phyloP scores from a whole-genome alignment of 139 green algal species.

The Closterium sp. region DNA sequence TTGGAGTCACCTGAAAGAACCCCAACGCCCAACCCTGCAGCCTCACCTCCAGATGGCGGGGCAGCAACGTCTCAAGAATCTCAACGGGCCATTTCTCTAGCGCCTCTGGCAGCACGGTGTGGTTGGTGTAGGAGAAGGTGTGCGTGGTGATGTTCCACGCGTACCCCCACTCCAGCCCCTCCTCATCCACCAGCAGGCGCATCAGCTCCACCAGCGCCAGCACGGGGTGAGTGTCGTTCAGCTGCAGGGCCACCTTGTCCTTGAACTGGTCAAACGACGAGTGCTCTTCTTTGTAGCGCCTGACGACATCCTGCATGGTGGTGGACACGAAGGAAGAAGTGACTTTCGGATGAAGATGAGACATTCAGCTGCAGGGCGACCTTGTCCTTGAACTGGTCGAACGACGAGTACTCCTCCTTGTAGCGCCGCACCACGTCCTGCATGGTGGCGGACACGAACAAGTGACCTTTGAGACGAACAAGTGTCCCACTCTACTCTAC shows the following conservation, averaged over 20 bases:
- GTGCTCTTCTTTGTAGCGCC: slow-evolving; percentile 54
- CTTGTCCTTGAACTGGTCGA: too few relatives aligned
- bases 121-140: slow-evolving; percentile 98
- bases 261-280: slow-evolving; percentile 66
- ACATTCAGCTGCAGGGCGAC: too few relatives aligned
- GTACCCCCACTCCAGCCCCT: slow-evolving; percentile 89
- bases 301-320: slow-evolving; percentile 79
- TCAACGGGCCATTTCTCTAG: slow-evolving; percentile 79
- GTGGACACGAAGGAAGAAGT: too few relatives aligned
- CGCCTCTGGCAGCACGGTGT: slow-evolving; percentile 97
- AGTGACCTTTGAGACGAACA: too few relatives aligned
- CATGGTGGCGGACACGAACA: too few relatives aligned
- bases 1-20: too few relatives aligned
- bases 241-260: slow-evolving; percentile 71
- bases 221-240: slow-evolving; percentile 66
- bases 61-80: slow-evolving; percentile 61
- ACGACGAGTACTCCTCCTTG: too few relatives aligned
- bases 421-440: too few relatives aligned
- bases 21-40: too few relatives aligned
- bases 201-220: slow-evolving; percentile 92
- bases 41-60: slow-evolving; percentile 95
- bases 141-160: slow-evolving; percentile 83
- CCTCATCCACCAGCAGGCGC: slow-evolving; percentile 95
- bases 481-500: too few relatives aligned
- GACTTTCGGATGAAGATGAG: too few relatives aligned